Evolutionary conservation across 148 eudicot genomes (phyloP).

Genomic region (Cornus suecica): DNA sequence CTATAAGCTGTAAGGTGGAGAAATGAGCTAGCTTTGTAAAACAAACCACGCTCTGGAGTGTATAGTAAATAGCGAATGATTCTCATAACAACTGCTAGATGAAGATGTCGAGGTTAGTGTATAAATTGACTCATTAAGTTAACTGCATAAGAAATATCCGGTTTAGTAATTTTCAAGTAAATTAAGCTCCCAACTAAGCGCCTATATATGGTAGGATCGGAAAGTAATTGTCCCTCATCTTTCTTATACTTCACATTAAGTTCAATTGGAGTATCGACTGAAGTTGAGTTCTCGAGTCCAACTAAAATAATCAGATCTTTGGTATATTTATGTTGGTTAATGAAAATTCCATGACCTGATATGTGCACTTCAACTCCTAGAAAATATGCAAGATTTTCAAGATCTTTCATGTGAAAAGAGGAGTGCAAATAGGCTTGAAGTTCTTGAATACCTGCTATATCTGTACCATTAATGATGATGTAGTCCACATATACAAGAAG

Average conservation of each 20-base stretch:
- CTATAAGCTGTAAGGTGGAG: neutral
- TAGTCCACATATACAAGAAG: neutral
- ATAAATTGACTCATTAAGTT: slow-evolving; percentile 2
- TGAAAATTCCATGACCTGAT: neutral
- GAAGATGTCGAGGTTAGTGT: neutral
- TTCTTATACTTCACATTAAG: neutral
- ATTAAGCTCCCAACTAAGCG: neutral
- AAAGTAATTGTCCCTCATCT: neutral
- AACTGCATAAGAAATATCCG: neutral
- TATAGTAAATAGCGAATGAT: neutral
- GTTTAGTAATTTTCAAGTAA: neutral
- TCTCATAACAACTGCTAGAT: neutral
- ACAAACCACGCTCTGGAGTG: neutral
- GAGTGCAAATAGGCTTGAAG: too few species aligned
- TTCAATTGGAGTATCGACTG: neutral
- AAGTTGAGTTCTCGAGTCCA: neutral
- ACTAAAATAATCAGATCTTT: neutral
- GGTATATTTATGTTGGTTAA: neutral
- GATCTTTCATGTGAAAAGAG: too few species aligned
- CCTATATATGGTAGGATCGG: neutral
- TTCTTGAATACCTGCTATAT: too few species aligned
- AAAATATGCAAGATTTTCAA: too few species aligned
- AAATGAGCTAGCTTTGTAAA: neutral
- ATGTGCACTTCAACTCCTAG: too few species aligned
- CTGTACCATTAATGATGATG: too few species aligned